phyloP scores from a whole-genome alignment of 345 rosid species.

The Eucalyptus regnans region DNA sequence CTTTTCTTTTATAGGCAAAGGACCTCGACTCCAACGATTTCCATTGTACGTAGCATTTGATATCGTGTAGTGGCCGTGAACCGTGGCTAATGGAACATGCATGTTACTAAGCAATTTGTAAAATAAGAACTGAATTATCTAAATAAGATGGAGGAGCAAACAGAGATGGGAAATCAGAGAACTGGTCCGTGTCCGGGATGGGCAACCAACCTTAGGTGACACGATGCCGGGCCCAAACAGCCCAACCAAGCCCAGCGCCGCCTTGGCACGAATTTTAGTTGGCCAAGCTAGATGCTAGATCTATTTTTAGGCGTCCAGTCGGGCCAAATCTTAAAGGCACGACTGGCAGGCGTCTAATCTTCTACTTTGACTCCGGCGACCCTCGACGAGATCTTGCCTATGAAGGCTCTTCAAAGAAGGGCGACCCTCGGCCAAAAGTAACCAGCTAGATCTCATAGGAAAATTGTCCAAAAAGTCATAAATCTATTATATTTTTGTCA shows the following conservation, averaged over 20 bases:
- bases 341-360: neutral
- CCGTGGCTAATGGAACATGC: neutral
- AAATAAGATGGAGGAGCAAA: neutral
- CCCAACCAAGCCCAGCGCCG: neutral
- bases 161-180: accelerated
- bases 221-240: neutral
- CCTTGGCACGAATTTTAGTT: neutral
- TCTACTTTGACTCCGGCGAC: neutral
- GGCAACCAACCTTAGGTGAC: neutral
- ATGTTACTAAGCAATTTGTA: neutral
- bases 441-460: accelerated
- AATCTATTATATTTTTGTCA: accelerated
- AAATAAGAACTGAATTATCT: neutral
- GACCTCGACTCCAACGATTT: no score
- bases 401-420: neutral
- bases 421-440: neutral
- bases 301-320: neutral
- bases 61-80: neutral
- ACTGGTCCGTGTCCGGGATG: accelerated
- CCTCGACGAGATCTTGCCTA: neutral
- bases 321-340: neutral
- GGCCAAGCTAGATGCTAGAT: neutral
- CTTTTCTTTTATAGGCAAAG: no score
- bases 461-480: accelerated
- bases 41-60: no score